Evolutionary conservation across 108 stramenopile genomes (phyloP).

Genomic region (Aurantiochytrium sp.): DNA sequence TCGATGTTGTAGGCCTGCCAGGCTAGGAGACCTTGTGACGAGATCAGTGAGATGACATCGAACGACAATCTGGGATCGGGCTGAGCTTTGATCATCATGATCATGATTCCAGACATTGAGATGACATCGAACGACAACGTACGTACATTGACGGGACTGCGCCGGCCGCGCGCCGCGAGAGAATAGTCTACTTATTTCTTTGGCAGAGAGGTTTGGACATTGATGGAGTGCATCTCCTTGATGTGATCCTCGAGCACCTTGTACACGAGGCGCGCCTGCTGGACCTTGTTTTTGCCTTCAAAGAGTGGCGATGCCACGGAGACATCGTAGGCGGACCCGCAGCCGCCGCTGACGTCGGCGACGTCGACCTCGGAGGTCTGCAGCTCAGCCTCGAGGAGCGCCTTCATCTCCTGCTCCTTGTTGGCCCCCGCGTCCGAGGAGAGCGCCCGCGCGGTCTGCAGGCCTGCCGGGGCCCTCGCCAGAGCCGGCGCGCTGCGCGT

Average conservation of each 20-base stretch:
- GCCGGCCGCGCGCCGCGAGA: too few species aligned
- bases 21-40: too few species aligned
- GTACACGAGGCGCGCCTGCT: conserved; percentile 16
- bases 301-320: not conserved
- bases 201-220: not conserved
- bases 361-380: not conserved
- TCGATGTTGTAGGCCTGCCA: too few species aligned
- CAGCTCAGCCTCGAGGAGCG: not conserved
- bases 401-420: not conserved
- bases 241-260: not conserved
- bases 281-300: not conserved
- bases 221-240: conserved; percentile 7
- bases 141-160: too few species aligned
- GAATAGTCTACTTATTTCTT: not conserved
- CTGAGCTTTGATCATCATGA: too few species aligned
- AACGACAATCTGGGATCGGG: too few species aligned
- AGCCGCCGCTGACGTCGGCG: not conserved
- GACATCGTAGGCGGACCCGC: not conserved
- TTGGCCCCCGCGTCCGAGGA: not conserved
- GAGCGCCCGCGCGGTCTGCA: too few species aligned
- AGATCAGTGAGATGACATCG: too few species aligned
- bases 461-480: too few species aligned
- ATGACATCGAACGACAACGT: too few species aligned
- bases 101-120: too few species aligned
- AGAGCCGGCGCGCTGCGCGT: too few species aligned